Conservation (phyloP, 1,284 basidiomycete genomes). For the Neonothopanus nambi region DNA sequence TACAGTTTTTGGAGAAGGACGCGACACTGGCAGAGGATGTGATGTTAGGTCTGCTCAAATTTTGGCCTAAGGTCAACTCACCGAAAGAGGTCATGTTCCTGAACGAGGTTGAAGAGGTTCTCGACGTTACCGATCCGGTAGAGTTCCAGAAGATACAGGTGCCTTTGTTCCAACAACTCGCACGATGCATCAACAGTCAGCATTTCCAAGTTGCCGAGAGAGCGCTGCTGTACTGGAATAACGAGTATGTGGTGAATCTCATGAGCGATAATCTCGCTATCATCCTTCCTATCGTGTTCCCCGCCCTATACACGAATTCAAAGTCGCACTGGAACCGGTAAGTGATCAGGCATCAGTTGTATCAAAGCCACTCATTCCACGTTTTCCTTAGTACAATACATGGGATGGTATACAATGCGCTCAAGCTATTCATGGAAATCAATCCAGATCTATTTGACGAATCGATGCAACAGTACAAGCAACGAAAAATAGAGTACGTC, state of each 20-base stretch:
- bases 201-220: slow-evolving; percentile 99
- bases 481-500: slow-evolving; percentile 75
- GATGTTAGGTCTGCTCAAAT: slow-evolving; percentile 91
- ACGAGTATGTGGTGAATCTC: slow-evolving; percentile 99
- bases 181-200: slow-evolving; percentile 97
- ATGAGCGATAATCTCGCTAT: slow-evolving; percentile 95
- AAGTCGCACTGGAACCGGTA: slow-evolving; percentile 98
- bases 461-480: slow-evolving; percentile 92
- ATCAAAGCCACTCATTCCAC: slow-evolving; percentile 12
- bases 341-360: slow-evolving; percentile 29
- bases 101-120: slow-evolving; percentile 98
- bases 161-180: slow-evolving; percentile 92
- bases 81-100: slow-evolving; percentile 99
- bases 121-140: slow-evolving; percentile 96
- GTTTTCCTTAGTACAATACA: slow-evolving; percentile 82
- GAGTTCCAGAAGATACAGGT: slow-evolving; percentile 98
- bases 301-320: slow-evolving; percentile 96
- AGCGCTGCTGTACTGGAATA: slow-evolving; percentile 96
- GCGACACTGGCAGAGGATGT: slow-evolving; percentile 92
- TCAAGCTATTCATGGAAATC: slow-evolving; percentile 99
- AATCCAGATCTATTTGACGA: slow-evolving; percentile 96
- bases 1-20: slow-evolving; percentile 99
- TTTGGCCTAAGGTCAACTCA: slow-evolving; percentile 99
- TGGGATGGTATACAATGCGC: slow-evolving; percentile 97
- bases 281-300: slow-evolving; percentile 96